A percentile compares a stretch with the other conserved stretches of the same genome.
Evolutionary conservation across 2,329 filamentous ascomycete species (phyloP).

Genomic region (Hirsutella rhossiliensis): DNA sequence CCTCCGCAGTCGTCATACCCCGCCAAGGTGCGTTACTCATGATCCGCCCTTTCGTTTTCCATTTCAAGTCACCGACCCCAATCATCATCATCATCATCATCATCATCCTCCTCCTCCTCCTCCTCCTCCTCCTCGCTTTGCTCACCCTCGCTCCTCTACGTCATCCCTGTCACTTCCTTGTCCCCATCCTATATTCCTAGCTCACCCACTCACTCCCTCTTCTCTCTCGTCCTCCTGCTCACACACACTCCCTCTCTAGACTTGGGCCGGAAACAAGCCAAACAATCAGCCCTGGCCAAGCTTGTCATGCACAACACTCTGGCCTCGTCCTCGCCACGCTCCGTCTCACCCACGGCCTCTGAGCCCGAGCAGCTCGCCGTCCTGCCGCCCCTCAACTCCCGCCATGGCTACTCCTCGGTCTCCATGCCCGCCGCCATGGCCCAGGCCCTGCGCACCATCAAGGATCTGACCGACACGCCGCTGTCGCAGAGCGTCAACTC

Average conservation of each 20-base stretch:
- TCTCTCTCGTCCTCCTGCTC: conserved; percentile 5
- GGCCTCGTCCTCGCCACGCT: conserved; percentile 16
- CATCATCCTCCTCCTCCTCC: not conserved
- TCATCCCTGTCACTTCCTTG: not conserved
- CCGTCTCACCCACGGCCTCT: conserved; percentile 15
- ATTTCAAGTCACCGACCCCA: too few relatives aligned
- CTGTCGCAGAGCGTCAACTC: conserved; percentile 45
- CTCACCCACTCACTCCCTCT: conserved; percentile 1
- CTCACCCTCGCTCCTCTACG: not conserved
- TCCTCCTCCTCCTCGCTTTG: not conserved
- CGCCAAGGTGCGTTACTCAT: conserved; percentile 10
- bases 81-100: not conserved
- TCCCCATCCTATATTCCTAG: not conserved
- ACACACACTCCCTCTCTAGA: conserved; percentile 10
- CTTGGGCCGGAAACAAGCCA: conserved; percentile 22
- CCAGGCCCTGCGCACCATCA: conserved; percentile 28
- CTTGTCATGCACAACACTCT: conserved; percentile 33
- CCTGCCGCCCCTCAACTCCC: conserved; percentile 19
- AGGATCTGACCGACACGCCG: conserved; percentile 38
- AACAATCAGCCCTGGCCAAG: conserved; percentile 29
- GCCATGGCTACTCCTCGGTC: conserved; percentile 15
- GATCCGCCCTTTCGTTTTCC: conserved; percentile 1
- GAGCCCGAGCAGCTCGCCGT: conserved; percentile 20
- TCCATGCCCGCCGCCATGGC: conserved; percentile 21
- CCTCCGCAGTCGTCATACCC: conserved; percentile 9